These are phyloP conservation scores for Tulasnella sp. DNA, from an alignment of 768 basidiomycete genomes.

Conservation along the genomic window DNA sequence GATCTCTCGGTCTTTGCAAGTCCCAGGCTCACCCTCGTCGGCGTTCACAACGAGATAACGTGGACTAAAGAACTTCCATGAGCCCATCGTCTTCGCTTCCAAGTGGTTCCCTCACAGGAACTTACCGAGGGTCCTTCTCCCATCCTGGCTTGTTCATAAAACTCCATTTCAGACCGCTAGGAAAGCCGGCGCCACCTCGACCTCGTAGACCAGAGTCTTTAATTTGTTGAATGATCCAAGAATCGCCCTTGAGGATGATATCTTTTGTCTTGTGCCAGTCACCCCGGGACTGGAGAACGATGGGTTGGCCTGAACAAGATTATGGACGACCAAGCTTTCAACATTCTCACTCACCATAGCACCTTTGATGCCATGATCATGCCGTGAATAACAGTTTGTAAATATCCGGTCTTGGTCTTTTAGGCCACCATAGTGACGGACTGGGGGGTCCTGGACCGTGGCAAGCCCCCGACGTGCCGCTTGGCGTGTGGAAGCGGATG, in stretches of 20 bases:
- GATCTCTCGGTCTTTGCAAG: conserved; percentile 98
- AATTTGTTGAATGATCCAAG: conserved; percentile 93
- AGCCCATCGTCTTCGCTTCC: too few relatives aligned
- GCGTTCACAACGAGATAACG: conserved; percentile 97
- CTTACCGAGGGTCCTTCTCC: conserved; percentile 82
- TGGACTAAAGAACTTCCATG: too few relatives aligned
- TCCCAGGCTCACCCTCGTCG: conserved; percentile 97
- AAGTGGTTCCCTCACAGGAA: not conserved
- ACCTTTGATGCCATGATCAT: conserved; percentile 90
- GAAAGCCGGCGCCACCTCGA: conserved; percentile 94
- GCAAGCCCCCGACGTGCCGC: conserved; percentile 35
- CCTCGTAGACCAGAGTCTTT: conserved; percentile 95
- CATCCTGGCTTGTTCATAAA: conserved; percentile 99
- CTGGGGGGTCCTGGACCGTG: conserved; percentile 73
- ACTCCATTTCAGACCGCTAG: conserved; percentile 92
- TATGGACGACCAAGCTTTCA: not conserved
- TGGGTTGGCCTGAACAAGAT: not conserved
- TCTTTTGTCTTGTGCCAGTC: conserved; percentile 99
- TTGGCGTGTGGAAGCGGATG: too few relatives aligned
- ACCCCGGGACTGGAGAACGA: conserved; percentile 56
- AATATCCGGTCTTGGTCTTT: conserved; percentile 94
- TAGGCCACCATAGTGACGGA: conserved; percentile 83
- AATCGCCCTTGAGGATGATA: conserved; percentile 86
- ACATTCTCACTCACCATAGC: conserved; percentile 49
- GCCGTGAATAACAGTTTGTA: conserved; percentile 76